These are phyloP conservation scores for Daldinia concentrica DNA, from an alignment of 495 filamentous ascomycete genomes.

Conservation along the genomic window DNA sequence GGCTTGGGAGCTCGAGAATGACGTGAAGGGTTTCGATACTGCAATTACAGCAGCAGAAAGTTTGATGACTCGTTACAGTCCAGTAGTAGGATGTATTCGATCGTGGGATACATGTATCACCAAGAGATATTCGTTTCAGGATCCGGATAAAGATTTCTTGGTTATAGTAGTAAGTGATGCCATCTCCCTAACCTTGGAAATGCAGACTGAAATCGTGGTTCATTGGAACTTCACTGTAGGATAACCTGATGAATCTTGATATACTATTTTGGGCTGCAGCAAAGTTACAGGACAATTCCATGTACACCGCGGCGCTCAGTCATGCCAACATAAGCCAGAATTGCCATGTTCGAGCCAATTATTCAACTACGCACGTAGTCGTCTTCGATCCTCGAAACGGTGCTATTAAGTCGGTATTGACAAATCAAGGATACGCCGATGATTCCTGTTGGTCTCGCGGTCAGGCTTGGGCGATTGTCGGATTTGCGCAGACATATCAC, in stretches of 20 bases:
- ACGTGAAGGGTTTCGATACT: neutral
- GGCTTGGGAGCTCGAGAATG: neutral
- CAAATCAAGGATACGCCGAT: conserved; percentile 54
- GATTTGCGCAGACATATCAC: conserved; percentile 44
- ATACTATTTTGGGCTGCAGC: conserved; percentile 55
- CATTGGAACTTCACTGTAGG: conserved; percentile 23
- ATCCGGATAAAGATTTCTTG: conserved; percentile 45
- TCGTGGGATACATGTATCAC: conserved; percentile 51
- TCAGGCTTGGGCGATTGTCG: conserved; percentile 60
- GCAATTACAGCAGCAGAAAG: conserved; percentile 49
- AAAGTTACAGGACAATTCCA: conserved; percentile 22
- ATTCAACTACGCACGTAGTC: neutral
- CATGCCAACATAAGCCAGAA: neutral
- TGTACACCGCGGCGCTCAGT: conserved; percentile 44
- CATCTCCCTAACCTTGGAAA: neutral
- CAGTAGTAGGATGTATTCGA: conserved; percentile 48
- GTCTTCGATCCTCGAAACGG: conserved; percentile 27
- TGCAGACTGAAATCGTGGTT: neutral
- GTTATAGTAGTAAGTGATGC: conserved; percentile 51
- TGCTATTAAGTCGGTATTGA: conserved; percentile 48
- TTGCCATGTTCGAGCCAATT: neutral
- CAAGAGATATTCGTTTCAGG: conserved; percentile 44
- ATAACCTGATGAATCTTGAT: conserved; percentile 59
- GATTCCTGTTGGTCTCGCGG: conserved; percentile 57
- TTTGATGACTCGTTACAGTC: conserved; percentile 51